A percentile compares a stretch with the other conserved stretches of the same genome.
These are phyloP conservation scores for Pezicula rhizophila DNA, from an alignment of 2,329 filamentous ascomycete genomes.

Conservation along the genomic window DNA sequence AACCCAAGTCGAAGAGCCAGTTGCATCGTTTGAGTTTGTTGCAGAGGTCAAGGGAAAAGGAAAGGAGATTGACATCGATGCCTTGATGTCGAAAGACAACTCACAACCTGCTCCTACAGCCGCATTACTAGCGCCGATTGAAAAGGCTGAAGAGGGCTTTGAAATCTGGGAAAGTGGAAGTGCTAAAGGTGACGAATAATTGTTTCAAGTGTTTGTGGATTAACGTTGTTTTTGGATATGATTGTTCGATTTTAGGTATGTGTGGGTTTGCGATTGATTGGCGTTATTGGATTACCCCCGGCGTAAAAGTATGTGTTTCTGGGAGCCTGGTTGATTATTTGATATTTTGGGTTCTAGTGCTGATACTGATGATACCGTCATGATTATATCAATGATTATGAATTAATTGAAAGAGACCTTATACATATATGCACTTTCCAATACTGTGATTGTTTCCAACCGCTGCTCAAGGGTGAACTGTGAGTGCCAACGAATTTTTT, in stretches of 20 bases:
- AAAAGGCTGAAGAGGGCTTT: constrained; percentile 54
- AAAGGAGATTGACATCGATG: constrained; percentile 27
- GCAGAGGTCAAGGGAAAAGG: constrained; percentile 23
- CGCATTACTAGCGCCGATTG: constrained; percentile 46
- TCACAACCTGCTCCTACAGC: constrained; percentile 35
- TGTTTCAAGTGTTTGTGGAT: background rate
- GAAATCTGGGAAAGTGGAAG: constrained; percentile 68
- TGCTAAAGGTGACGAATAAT: constrained; percentile 44
- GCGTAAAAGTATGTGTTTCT: too few relatives aligned
- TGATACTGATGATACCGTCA: too few relatives aligned
- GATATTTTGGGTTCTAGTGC: too few relatives aligned
- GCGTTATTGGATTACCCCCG: too few relatives aligned
- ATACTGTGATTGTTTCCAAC: too few relatives aligned
- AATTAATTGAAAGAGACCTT: too few relatives aligned
- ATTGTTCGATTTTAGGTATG: background rate
- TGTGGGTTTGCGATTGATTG: background rate
- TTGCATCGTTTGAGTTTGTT: constrained; percentile 20
- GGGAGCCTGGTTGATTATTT: too few relatives aligned
- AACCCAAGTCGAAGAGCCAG: constrained; percentile 11
- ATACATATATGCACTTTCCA: too few relatives aligned
- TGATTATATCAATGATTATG: too few relatives aligned
- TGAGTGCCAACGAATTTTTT: too few relatives aligned
- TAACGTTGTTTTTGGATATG: background rate
- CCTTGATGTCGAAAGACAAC: constrained; percentile 32
- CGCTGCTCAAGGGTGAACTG: too few relatives aligned